Conservation (phyloP, 345 rosid species). For the Pistacia atlantica region DNA sequence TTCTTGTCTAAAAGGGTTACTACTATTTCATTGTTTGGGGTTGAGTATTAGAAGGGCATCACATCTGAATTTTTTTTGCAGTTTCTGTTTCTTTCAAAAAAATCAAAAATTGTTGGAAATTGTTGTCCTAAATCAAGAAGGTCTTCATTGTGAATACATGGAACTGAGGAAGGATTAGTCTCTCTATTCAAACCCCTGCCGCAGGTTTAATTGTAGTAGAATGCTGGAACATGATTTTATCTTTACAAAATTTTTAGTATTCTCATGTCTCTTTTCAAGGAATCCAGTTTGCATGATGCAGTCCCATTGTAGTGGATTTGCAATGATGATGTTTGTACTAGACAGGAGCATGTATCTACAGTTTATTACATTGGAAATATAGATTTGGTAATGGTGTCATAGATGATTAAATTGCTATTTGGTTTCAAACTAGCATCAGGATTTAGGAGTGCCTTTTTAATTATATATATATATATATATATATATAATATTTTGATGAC, state of each 20-base stretch:
- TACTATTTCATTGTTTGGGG: no score
- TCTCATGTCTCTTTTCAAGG: not conserved
- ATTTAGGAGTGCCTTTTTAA: no score
- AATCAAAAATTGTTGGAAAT: no score
- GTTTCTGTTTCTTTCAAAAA: no score
- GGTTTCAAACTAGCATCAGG: not conserved
- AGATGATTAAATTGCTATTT: not conserved
- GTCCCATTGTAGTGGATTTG: not conserved
- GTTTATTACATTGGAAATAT: not conserved
- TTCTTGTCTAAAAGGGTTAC: no score
- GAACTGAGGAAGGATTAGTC: constrained; percentile 80
- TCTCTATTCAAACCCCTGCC: not conserved
- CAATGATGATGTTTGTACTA: not conserved
- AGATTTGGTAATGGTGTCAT: not conserved
- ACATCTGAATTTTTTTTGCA: no score
- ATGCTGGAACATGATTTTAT: not conserved
- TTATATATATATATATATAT: no score
- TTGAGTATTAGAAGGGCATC: no score
- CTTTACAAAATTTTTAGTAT: not conserved
- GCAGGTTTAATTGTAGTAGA: not conserved
- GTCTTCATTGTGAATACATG: constrained; percentile 71
- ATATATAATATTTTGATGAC: no score
- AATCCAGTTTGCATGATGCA: not conserved
- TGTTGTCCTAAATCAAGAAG: constrained; percentile 15
- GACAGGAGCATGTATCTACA: not conserved